Percentiles rank a stretch among this genome's conserved stretches.
phyloP scores from a whole-genome alignment of 2,329 filamentous ascomycete genomes.

The Epichloe sp. region DNA sequence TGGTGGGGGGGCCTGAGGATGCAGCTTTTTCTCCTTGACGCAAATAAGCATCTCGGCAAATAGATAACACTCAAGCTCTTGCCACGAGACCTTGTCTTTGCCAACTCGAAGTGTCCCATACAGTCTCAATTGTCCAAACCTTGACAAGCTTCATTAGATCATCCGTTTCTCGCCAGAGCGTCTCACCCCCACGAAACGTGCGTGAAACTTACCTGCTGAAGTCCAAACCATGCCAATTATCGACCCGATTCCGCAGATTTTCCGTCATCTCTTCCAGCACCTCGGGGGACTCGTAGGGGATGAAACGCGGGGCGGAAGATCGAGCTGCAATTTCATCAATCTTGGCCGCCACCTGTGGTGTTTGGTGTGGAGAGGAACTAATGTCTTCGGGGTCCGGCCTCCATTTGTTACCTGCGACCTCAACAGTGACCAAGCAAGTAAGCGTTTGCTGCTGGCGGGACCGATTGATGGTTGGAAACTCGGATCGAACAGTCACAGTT shows the following conservation, averaged over 20 bases:
- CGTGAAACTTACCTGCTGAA: constrained; percentile 52
- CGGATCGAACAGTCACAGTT: constrained; percentile 85
- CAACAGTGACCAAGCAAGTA: constrained; percentile 86
- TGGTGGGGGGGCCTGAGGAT: constrained; percentile 34
- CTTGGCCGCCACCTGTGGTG: constrained; percentile 26
- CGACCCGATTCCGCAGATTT: constrained; percentile 71
- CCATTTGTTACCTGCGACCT: constrained; percentile 90
- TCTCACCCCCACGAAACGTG: background rate
- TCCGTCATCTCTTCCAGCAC: constrained; percentile 77
- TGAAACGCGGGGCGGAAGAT: constrained; percentile 41
- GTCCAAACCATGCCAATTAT: constrained; percentile 96
- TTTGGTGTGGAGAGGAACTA: constrained; percentile 34
- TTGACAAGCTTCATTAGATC: constrained; percentile 19
- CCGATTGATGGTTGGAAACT: constrained; percentile 86
- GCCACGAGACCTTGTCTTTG: constrained; percentile 93
- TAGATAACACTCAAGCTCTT: constrained; percentile 91
- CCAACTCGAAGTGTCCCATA: constrained; percentile 86
- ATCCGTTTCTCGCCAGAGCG: background rate
- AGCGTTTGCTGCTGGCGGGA: constrained; percentile 90
- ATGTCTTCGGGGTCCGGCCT: constrained; percentile 72
- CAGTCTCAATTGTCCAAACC: constrained; percentile 82
- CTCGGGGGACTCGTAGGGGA: constrained; percentile 64
- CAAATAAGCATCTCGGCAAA: constrained; percentile 99
- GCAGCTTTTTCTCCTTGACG: constrained; percentile 86
- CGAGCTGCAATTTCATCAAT: constrained; percentile 41